These are phyloP conservation scores for Iberis amara DNA, from an alignment of 441 rosid species.

Conservation along the genomic window DNA sequence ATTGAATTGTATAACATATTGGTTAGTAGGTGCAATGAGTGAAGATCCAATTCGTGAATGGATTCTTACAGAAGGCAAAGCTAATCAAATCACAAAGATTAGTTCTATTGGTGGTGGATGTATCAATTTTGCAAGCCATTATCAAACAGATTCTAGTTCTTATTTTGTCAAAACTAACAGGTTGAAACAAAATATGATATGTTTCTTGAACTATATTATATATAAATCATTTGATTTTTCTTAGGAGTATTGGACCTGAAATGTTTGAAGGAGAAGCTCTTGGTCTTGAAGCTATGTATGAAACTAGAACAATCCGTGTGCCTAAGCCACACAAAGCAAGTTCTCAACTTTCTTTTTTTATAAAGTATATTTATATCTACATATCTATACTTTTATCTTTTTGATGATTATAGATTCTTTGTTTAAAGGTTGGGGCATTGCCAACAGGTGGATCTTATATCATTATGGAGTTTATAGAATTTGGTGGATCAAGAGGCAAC, in stretches of 20 bases:
- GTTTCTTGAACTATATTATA: no score
- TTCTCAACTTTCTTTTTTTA: neutral
- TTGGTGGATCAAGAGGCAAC: constrained; percentile 65
- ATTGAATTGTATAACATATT: constrained; percentile 14
- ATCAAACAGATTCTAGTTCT: constrained; percentile 72
- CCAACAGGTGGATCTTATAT: constrained; percentile 43
- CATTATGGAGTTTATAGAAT: constrained; percentile 80
- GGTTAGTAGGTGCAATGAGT: constrained; percentile 60
- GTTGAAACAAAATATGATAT: constrained; percentile 24
- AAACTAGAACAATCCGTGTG: constrained; percentile 62
- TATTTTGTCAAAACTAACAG: constrained; percentile 86
- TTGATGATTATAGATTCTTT: neutral
- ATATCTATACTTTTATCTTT: neutral
- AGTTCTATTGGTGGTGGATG: constrained; percentile 89
- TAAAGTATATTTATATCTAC: neutral
- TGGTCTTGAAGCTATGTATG: constrained; percentile 81
- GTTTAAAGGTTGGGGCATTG: neutral
- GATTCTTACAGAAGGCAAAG: constrained; percentile 84
- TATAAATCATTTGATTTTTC: neutral
- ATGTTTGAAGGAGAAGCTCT: constrained; percentile 93
- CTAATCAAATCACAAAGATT: constrained; percentile 53
- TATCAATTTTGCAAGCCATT: constrained; percentile 68
- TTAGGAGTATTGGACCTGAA: constrained; percentile 70
- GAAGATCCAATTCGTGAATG: constrained; percentile 77
- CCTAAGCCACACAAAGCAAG: constrained; percentile 80